A percentile compares a stretch with the other conserved stretches of the same genome.
Evolutionary conservation across 305 asterid species (phyloP).

Genomic region (Nicotiana rustica): DNA sequence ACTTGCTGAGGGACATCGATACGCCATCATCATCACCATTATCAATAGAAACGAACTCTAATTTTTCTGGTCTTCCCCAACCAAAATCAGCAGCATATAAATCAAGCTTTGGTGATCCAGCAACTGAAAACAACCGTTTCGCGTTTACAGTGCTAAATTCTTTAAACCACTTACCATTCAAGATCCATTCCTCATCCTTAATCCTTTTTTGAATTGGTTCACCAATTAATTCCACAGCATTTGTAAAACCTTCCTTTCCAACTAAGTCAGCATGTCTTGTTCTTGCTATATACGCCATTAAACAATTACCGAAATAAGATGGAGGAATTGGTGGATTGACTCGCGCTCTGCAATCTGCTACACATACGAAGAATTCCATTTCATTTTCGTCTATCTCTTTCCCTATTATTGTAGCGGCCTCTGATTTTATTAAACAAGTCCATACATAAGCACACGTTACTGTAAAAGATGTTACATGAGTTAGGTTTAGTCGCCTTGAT

Average conservation of each 20-base stretch:
- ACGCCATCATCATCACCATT: too few relatives aligned
- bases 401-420: conserved; percentile 5
- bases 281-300: neutral
- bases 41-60: too few relatives aligned
- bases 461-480: conserved; percentile 36
- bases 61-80: neutral
- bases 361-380: neutral
- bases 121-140: neutral
- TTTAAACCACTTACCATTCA: neutral
- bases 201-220: neutral
- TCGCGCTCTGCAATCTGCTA: conserved; percentile 36
- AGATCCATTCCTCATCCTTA: neutral
- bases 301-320: conserved; percentile 48
- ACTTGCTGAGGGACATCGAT: too few relatives aligned
- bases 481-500: neutral
- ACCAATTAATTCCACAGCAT: neutral
- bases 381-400: conserved; percentile 37
- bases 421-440: conserved; percentile 45
- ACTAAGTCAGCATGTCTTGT: neutral
- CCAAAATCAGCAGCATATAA: conserved; percentile 6
- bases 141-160: rapidly evolving
- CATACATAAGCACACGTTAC: conserved; percentile 40
- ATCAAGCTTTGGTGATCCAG: neutral
- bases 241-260: neutral
- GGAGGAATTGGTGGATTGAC: conserved; percentile 42